These are phyloP conservation scores for Tylopilus intermedius DNA, from an alignment of 768 basidiomycete species.

Conservation along the genomic window DNA sequence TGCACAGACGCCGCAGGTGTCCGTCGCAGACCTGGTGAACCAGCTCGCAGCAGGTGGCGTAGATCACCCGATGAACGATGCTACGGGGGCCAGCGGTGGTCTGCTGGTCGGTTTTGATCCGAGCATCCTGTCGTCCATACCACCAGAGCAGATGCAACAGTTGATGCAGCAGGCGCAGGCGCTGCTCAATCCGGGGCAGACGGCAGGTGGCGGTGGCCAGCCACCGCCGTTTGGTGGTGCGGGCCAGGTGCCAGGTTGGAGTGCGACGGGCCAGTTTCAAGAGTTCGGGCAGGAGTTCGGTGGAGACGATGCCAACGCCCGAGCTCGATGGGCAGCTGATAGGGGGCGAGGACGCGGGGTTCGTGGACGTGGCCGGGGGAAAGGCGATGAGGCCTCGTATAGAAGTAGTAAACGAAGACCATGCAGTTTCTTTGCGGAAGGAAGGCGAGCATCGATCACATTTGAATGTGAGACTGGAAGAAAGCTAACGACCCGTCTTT, in stretches of 20 bases:
- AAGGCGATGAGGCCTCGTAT: constrained; percentile 55
- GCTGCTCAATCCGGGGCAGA: constrained; percentile 27
- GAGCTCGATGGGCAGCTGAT: constrained; percentile 42
- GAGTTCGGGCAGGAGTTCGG: constrained; percentile 45
- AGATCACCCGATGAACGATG: constrained; percentile 37
- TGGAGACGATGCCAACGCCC: constrained; percentile 41
- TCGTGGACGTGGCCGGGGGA: constrained; percentile 55
- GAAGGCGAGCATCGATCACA: constrained; percentile 78
- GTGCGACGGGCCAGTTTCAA: constrained; percentile 36
- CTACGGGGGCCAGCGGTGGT: constrained; percentile 29
- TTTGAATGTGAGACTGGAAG: constrained; percentile 19
- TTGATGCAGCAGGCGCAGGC: constrained; percentile 45
- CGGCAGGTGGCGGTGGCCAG: constrained; percentile 28
- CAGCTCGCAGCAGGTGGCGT: constrained; percentile 49
- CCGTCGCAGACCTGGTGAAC: constrained; percentile 67
- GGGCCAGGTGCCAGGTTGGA: constrained; percentile 36
- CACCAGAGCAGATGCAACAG: constrained; percentile 60
- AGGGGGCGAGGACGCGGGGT: constrained; percentile 52
- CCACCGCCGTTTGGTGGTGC: constrained; percentile 33
- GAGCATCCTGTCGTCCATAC: constrained; percentile 37
- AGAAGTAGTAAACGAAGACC: constrained; percentile 82
- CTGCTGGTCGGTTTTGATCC: constrained; percentile 40
- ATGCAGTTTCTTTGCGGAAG: constrained; percentile 86
- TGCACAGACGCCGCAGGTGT: constrained; percentile 30
- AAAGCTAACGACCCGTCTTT: constrained; percentile 37